Conservation (phyloP, 306 rosid genomes). For the Acacia melanoxylon region DNA sequence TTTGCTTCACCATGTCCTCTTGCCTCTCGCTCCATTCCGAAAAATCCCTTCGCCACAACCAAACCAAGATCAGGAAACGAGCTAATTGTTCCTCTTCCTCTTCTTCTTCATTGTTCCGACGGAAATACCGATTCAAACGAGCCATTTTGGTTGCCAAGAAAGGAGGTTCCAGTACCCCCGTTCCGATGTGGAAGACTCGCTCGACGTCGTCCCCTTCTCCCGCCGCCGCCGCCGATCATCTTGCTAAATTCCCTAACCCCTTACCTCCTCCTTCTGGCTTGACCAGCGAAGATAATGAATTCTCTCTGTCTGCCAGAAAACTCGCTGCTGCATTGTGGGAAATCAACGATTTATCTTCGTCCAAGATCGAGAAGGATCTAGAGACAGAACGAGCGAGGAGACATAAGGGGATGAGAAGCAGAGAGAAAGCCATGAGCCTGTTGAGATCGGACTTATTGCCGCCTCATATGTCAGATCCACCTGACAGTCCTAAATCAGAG, state of each 20-base stretch:
- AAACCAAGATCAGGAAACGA: conserved; percentile 52
- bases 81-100: conserved; percentile 40
- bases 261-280: conserved; percentile 36
- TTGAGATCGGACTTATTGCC: conserved; percentile 45
- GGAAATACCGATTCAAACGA: conserved; percentile 45
- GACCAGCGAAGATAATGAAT: conserved; percentile 46
- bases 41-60: conserved; percentile 2
- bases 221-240: neutral
- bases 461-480: conserved; percentile 69
- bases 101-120: conserved; percentile 36
- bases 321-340: conserved; percentile 87
- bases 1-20: conserved; percentile 55
- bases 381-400: conserved; percentile 34
- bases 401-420: conserved; percentile 27
- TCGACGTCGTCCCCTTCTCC: conserved; percentile 37
- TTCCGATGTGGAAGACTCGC: conserved; percentile 69
- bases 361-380: conserved; percentile 43
- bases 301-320: conserved; percentile 69
- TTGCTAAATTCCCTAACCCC: conserved; percentile 11
- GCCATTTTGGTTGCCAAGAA: conserved; percentile 43
- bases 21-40: conserved; percentile 31
- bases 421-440: conserved; percentile 37
- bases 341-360: conserved; percentile 52
- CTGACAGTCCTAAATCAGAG: conserved; percentile 56
- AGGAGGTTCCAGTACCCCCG: conserved; percentile 69